A percentile compares a stretch with the other conserved stretches of the same genome.
These are phyloP conservation scores for Aspergillus sp. DNA, from an alignment of 2,329 filamentous ascomycete genomes.

Conservation along the genomic window DNA sequence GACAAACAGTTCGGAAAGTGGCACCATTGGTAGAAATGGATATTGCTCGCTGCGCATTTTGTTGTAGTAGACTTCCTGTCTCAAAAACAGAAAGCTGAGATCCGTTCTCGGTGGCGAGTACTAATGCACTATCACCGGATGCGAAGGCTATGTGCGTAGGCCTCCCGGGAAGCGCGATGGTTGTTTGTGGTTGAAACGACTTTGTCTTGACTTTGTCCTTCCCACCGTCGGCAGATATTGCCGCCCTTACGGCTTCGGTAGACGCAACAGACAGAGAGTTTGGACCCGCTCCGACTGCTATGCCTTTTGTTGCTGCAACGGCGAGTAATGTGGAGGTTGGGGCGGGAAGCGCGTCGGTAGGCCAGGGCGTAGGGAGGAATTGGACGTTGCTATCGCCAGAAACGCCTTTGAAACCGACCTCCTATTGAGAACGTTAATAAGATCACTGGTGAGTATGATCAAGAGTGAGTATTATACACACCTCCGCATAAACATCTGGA, in stretches of 20 bases:
- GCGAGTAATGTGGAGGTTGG: slow-evolving; percentile 79
- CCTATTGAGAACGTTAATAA: slow-evolving; percentile 43
- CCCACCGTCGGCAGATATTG: slow-evolving; percentile 63
- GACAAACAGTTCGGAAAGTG: slow-evolving; percentile 69
- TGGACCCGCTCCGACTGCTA: slow-evolving; percentile 85
- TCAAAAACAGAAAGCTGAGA: slow-evolving; percentile 84
- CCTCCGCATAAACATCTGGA: slow-evolving; percentile 78
- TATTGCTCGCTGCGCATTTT: slow-evolving; percentile 66
- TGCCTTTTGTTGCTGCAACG: slow-evolving; percentile 74
- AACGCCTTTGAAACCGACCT: slow-evolving; percentile 77
- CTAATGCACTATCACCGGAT: slow-evolving; percentile 79
- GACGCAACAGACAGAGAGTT: slow-evolving; percentile 73
- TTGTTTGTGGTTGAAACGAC: slow-evolving; percentile 70
- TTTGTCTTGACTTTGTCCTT: slow-evolving; percentile 62
- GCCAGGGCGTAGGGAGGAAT: slow-evolving; percentile 75
- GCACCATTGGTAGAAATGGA: slow-evolving; percentile 75
- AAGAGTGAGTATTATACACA: slow-evolving; percentile 36
- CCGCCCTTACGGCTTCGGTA: slow-evolving; percentile 74
- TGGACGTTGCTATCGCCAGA: slow-evolving; percentile 80
- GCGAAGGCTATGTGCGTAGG: slow-evolving; percentile 90
- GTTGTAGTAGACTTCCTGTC: slow-evolving; percentile 65
- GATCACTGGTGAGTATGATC: not conserved
- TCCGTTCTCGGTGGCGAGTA: slow-evolving; percentile 77
- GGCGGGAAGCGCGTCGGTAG: slow-evolving; percentile 65
- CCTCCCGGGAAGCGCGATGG: slow-evolving; percentile 69